phyloP scores from a whole-genome alignment of 2,329 filamentous ascomycete genomes.

The Atkinsonella texensis region DNA sequence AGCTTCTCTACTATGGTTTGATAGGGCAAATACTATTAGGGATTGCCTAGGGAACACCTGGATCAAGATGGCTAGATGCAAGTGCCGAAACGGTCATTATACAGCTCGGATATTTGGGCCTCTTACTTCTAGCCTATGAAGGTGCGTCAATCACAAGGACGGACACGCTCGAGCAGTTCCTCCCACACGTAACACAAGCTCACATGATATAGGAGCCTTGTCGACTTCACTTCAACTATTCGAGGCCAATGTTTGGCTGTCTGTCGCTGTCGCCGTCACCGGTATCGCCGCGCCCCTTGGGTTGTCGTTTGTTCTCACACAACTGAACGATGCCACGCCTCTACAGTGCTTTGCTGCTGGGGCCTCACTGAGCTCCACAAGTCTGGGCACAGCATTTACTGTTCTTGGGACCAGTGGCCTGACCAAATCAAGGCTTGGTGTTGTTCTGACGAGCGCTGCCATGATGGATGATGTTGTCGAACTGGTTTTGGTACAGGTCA shows the following conservation, averaged over 20 bases:
- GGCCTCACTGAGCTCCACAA: slow-evolving; percentile 62
- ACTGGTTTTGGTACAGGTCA: slow-evolving; percentile 64
- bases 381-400: slow-evolving; percentile 58
- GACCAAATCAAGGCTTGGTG: slow-evolving; percentile 34
- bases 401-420: slow-evolving; percentile 33
- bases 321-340: slow-evolving; percentile 35
- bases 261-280: slow-evolving; percentile 49
- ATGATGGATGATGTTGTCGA: slow-evolving; percentile 77
- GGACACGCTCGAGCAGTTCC: neutral
- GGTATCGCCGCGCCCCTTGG: slow-evolving; percentile 53
- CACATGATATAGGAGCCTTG: slow-evolving; percentile 37
- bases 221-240: slow-evolving; percentile 26
- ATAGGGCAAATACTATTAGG: slow-evolving; percentile 62
- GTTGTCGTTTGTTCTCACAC: slow-evolving; percentile 48
- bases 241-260: slow-evolving; percentile 48
- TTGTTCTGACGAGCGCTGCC: slow-evolving; percentile 59
- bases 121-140: slow-evolving; percentile 64
- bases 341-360: slow-evolving; percentile 61
- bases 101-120: slow-evolving; percentile 58
- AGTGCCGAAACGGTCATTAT: slow-evolving; percentile 43
- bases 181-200: neutral
- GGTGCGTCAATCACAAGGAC: slow-evolving; percentile 24
- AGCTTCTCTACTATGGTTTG: slow-evolving; percentile 54
- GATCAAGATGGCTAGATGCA: slow-evolving; percentile 43
- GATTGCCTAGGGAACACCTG: slow-evolving; percentile 57